Conservation (phyloP, 148 eudicot genomes). For the Rhododendron williamsianum region DNA sequence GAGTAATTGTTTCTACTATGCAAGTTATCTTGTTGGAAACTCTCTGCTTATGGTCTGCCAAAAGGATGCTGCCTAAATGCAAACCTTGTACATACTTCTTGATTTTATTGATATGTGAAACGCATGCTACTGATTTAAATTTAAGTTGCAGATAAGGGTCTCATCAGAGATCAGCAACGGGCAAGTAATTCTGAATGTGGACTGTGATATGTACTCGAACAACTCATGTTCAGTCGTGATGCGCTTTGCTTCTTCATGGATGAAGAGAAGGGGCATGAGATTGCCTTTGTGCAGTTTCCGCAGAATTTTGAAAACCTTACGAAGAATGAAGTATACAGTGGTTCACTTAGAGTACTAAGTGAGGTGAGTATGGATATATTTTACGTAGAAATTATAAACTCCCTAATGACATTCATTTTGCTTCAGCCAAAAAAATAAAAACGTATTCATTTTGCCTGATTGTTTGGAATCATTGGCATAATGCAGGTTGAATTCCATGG, state of each 20-base stretch:
- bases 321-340: slow-evolving; percentile 20
- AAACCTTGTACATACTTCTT: not conserved
- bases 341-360: slow-evolving; percentile 23
- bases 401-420: no score
- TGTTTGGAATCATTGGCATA: not conserved
- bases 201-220: slow-evolving; percentile 16
- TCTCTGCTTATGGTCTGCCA: not conserved
- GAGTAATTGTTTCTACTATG: not conserved
- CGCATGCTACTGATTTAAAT: slow-evolving; percentile 5
- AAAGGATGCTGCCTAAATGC: not conserved
- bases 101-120: not conserved
- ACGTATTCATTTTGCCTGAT: not conserved
- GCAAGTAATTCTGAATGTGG: slow-evolving; percentile 6
- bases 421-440: no score
- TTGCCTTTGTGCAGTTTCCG: slow-evolving; percentile 13
- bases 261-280: slow-evolving; percentile 12
- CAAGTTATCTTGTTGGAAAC: not conserved
- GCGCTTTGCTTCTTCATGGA: slow-evolving; percentile 21
- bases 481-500: slow-evolving; percentile 65
- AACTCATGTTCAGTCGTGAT: slow-evolving; percentile 8
- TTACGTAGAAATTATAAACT: no score
- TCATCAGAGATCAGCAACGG: slow-evolving; percentile 12
- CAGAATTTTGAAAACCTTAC: slow-evolving; percentile 1
- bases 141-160: slow-evolving; percentile 35
- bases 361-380: slow-evolving; percentile 31